Evolutionary conservation across 2,329 filamentous ascomycete genomes (phyloP).

Genomic region (Plectosphaerella cucumerina): DNA sequence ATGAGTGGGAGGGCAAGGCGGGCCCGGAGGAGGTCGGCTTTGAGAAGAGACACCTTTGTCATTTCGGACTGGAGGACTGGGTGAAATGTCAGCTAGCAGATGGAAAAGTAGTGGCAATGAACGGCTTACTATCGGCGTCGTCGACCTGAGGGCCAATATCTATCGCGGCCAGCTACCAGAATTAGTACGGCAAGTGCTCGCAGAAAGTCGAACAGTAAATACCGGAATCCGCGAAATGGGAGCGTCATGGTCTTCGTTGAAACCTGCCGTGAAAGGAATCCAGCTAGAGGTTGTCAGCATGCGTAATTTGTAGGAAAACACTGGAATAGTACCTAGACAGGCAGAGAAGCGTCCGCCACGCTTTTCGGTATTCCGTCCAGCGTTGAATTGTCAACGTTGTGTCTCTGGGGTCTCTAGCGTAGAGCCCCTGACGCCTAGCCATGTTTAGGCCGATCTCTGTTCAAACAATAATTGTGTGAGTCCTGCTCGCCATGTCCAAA

Average conservation of each 20-base stretch:
- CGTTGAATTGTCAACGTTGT: background rate
- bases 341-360: slow-evolving; percentile 24
- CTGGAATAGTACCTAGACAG: slow-evolving; percentile 16
- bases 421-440: slow-evolving; percentile 16
- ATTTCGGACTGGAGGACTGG: slow-evolving; percentile 22
- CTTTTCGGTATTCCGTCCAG: slow-evolving; percentile 18
- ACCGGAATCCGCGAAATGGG: background rate
- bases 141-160: background rate
- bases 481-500: background rate
- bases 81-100: background rate
- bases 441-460: slow-evolving; percentile 23
- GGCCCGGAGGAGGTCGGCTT: slow-evolving; percentile 22
- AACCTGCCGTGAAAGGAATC: background rate
- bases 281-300: background rate
- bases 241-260: background rate
- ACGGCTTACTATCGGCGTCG: background rate
- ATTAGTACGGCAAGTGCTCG: background rate
- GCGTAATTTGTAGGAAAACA: too few species aligned
- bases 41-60: slow-evolving; percentile 22
- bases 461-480: too few species aligned
- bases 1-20: slow-evolving; percentile 22
- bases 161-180: background rate
- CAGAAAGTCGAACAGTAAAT: background rate
- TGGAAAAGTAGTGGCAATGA: background rate
- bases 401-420: slow-evolving; percentile 3